Evolutionary conservation across 2,329 filamentous ascomycete genomes (phyloP).

Genomic region (Colletotrichum paranaense): DNA sequence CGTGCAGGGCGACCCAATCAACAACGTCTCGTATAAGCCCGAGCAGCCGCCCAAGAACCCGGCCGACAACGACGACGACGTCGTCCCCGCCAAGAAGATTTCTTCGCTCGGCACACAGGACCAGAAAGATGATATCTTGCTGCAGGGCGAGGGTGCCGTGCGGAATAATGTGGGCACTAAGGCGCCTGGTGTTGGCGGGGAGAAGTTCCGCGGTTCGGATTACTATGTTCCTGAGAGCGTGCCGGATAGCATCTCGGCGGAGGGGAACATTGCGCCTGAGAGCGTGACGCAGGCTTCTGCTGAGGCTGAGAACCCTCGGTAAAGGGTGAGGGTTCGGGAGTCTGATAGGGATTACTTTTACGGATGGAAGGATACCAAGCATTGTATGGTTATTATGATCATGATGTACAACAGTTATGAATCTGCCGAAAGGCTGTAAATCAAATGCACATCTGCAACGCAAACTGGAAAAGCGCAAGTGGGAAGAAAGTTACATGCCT

Average conservation of each 20-base stretch:
- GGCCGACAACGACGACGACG: slow-evolving; percentile 52
- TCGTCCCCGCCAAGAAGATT: slow-evolving; percentile 41
- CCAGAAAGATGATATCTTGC: slow-evolving; percentile 23
- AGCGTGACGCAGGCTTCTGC: slow-evolving; percentile 52
- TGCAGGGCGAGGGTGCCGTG: slow-evolving; percentile 50
- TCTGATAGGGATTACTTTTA: neutral
- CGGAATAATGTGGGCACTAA: slow-evolving; percentile 51
- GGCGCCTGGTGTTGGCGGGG: slow-evolving; percentile 48
- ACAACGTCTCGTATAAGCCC: slow-evolving; percentile 57
- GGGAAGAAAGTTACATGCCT: too few species aligned
- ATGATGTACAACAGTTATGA: slow-evolving; percentile 26
- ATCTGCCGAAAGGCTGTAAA: neutral
- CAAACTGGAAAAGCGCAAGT: neutral
- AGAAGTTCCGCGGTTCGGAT: slow-evolving; percentile 52
- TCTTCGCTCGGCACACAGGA: slow-evolving; percentile 28
- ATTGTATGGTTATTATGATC: slow-evolving; percentile 18
- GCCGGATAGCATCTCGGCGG: slow-evolving; percentile 47
- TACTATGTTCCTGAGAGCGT: slow-evolving; percentile 55
- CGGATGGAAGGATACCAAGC: neutral
- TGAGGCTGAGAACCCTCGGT: slow-evolving; percentile 40
- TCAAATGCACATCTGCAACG: neutral
- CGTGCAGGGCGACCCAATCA: slow-evolving; percentile 56
- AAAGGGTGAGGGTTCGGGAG: neutral
- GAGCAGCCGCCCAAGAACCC: slow-evolving; percentile 41
- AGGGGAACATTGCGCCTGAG: slow-evolving; percentile 53